Evolutionary conservation across 2,329 filamentous ascomycete genomes (phyloP).

Genomic region (Hirsutella minnesotensis): DNA sequence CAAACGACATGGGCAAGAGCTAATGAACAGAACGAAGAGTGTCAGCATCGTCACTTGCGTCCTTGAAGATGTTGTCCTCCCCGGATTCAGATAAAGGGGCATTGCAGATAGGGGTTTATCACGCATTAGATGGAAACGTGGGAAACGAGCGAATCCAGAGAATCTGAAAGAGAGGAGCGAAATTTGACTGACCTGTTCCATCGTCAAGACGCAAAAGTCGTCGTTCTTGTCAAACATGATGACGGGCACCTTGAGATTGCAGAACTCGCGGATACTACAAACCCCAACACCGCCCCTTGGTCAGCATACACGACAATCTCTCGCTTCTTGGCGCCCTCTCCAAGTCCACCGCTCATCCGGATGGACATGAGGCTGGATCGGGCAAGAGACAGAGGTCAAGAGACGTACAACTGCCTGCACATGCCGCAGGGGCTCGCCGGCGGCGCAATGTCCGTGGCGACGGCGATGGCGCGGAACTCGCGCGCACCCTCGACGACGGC

Average conservation of each 20-base stretch:
- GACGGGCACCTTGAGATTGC: constrained; percentile 55
- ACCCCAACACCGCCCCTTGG: constrained; percentile 5
- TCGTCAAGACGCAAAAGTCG: constrained; percentile 54
- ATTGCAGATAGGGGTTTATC: no score
- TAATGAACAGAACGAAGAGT: no score
- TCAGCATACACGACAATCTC: constrained; percentile 3
- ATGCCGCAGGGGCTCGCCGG: constrained; percentile 79
- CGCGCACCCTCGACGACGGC: constrained; percentile 53
- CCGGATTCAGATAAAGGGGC: no score
- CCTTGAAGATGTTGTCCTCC: no score
- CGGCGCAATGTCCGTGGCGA: constrained; percentile 65
- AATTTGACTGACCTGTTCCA: constrained; percentile 46
- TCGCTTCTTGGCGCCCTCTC: no score
- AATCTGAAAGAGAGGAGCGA: neutral
- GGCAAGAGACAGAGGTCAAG: neutral
- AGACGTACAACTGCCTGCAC: constrained; percentile 78
- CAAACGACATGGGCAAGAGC: constrained; percentile 59
- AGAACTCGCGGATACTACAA: constrained; percentile 64
- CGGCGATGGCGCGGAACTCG: constrained; percentile 66
- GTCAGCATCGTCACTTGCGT: no score
- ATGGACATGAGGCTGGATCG: no score
- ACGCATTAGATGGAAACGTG: no score
- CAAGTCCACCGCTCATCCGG: no score
- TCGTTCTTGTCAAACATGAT: constrained; percentile 87
- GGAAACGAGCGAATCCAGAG: no score